Evolutionary conservation across 179 eudicot species (phyloP).

Genomic region (Heliamphora pulchella): DNA sequence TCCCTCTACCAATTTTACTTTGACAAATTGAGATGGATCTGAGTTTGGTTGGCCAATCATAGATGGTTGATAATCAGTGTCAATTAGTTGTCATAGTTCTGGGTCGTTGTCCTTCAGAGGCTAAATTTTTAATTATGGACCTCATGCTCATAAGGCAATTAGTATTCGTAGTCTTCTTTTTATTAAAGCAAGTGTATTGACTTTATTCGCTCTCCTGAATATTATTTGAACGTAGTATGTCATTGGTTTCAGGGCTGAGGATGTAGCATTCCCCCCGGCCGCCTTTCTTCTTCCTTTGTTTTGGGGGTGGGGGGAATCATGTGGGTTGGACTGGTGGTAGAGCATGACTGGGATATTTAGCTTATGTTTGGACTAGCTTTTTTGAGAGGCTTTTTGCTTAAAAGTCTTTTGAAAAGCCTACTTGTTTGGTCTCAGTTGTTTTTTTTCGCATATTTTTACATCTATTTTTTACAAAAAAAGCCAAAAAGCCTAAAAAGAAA

Average conservation of each 20-base stretch:
- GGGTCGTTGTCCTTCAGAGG: not conserved
- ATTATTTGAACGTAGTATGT: not conserved
- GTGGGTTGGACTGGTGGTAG: not conserved
- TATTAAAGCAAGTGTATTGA: not conserved
- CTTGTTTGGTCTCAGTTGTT: too few species aligned
- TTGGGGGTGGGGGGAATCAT: not conserved
- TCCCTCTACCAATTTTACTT: not conserved
- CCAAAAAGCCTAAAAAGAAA: too few species aligned
- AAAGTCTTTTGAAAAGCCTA: too few species aligned
- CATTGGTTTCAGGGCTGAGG: not conserved
- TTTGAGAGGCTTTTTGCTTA: too few species aligned
- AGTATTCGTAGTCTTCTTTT: not conserved
- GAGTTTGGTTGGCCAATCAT: conserved; percentile 13
- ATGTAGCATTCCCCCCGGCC: not conserved
- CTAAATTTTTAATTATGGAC: not conserved
- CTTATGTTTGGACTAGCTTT: too few species aligned
- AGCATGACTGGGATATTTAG: not conserved
- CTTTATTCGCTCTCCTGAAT: not conserved
- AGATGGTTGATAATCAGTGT: conserved; percentile 1
- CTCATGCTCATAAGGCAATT: not conserved
- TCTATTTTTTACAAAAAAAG: too few species aligned
- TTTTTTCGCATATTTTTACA: too few species aligned
- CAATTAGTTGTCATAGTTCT: conserved; percentile 9
- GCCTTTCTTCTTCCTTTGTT: not conserved
- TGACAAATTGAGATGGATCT: conserved; percentile 21